phyloP scores from a whole-genome alignment of 2,329 filamentous ascomycete genomes.

The Neoscytalidium dimidiatum region DNA sequence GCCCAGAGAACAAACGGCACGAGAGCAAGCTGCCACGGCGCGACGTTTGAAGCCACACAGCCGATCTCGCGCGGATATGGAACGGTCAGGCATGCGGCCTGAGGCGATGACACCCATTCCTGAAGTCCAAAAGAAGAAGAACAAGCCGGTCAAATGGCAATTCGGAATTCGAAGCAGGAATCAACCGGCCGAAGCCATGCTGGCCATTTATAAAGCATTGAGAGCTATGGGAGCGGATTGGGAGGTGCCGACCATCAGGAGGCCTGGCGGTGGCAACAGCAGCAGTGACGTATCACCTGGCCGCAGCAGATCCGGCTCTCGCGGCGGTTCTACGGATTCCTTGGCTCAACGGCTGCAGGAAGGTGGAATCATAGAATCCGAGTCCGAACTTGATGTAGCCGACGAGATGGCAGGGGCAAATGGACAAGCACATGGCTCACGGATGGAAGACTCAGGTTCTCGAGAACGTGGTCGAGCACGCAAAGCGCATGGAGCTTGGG shows the following conservation, averaged over 20 bases:
- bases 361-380: constrained; percentile 11
- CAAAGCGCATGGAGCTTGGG: constrained; percentile 47
- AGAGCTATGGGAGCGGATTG: constrained; percentile 86
- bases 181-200: constrained; percentile 87
- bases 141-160: constrained; percentile 89
- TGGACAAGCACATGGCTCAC: neutral
- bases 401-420: constrained; percentile 7
- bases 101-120: constrained; percentile 59
- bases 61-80: constrained; percentile 67
- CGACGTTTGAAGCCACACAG: constrained; percentile 84
- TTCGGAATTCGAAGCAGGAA: constrained; percentile 96
- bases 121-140: constrained; percentile 56
- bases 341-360: constrained; percentile 11
- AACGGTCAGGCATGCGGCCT: constrained; percentile 54
- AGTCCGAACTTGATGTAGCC: constrained; percentile 5
- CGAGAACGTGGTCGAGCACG: constrained; percentile 38
- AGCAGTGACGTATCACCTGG: constrained; percentile 31
- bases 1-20: constrained; percentile 53
- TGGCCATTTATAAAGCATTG: constrained; percentile 93
- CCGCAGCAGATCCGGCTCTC: constrained; percentile 16
- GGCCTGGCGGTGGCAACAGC: constrained; percentile 43
- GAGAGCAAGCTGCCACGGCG: constrained; percentile 79
- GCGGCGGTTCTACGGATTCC: constrained; percentile 13
- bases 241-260: constrained; percentile 58
- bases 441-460: constrained; percentile 17